Conservation (phyloP, 2,329 filamentous ascomycete genomes). For the Ophiosphaerella narmari region DNA sequence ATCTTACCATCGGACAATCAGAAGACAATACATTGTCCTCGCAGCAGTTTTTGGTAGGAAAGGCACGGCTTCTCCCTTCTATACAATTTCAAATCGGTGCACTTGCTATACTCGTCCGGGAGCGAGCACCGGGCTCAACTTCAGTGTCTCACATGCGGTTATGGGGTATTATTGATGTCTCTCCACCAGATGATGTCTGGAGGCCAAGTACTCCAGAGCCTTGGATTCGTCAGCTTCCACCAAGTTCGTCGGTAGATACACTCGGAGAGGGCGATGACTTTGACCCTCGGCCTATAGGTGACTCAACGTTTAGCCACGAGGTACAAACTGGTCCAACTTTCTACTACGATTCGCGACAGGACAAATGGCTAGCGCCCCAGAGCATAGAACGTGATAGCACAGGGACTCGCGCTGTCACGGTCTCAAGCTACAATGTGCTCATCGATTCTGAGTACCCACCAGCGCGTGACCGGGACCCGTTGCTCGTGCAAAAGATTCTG, state of each 20-base stretch:
- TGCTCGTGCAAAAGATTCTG: slow-evolving; percentile 43
- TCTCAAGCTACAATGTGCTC: slow-evolving; percentile 53
- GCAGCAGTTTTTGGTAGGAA: slow-evolving; percentile 59
- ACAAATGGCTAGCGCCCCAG: slow-evolving; percentile 27
- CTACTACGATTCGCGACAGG: slow-evolving; percentile 26
- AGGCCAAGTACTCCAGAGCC: slow-evolving; percentile 10
- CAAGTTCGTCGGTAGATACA: neutral
- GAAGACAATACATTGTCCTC: slow-evolving; percentile 51
- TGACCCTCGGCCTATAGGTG: neutral
- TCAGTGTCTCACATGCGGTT: slow-evolving; percentile 58
- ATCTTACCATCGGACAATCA: slow-evolving; percentile 67
- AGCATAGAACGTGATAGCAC: neutral
- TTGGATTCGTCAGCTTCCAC: slow-evolving; percentile 12
- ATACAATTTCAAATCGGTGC: slow-evolving; percentile 56
- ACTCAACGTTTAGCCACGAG: slow-evolving; percentile 10
- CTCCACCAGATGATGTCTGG: neutral
- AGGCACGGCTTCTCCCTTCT: slow-evolving; percentile 55
- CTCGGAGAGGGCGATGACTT: neutral
- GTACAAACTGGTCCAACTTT: slow-evolving; percentile 37
- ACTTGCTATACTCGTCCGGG: slow-evolving; percentile 60
- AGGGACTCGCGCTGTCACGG: slow-evolving; percentile 23
- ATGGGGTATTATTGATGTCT: slow-evolving; percentile 58
- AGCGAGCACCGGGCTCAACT: slow-evolving; percentile 38
- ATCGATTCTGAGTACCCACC: slow-evolving; percentile 46
- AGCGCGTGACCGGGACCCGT: slow-evolving; percentile 43